Percentiles rank a stretch among this genome's conserved stretches.
Conservation (phyloP, 306 rosid genomes). For the Quercus engelmannii region DNA sequence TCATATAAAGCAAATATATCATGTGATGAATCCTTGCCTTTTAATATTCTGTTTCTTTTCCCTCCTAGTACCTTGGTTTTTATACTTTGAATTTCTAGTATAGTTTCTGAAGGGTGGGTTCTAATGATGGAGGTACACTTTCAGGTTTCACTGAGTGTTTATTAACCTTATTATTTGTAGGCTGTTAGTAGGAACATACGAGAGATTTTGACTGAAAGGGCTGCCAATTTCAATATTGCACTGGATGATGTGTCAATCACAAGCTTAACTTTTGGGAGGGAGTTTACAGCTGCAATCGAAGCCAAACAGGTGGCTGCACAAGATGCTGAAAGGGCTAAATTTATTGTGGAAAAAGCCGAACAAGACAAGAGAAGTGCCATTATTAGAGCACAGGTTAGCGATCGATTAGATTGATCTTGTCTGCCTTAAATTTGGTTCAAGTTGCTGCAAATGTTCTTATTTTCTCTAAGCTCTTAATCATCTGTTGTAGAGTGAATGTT, state of each 20-base stretch:
- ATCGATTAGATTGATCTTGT: neutral
- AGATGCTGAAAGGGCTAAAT: conserved; percentile 96
- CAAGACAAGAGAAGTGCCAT: conserved; percentile 88
- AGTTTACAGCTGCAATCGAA: conserved; percentile 88
- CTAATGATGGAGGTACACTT: neutral
- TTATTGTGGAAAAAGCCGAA: conserved; percentile 85
- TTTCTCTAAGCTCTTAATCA: neutral
- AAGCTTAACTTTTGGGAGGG: conserved; percentile 73
- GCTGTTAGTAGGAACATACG: conserved; percentile 86
- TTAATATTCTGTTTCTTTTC: neutral
- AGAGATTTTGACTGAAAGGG: conserved; percentile 73
- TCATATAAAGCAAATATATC: neutral
- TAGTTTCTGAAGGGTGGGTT: neutral
- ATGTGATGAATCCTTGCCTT: neutral
- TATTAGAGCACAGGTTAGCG: conserved; percentile 81
- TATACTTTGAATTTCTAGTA: neutral
- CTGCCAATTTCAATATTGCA: conserved; percentile 76
- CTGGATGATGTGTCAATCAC: conserved; percentile 92
- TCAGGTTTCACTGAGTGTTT: neutral
- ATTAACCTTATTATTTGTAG: conserved; percentile 33
- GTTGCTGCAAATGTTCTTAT: neutral
- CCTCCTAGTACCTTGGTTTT: neutral
- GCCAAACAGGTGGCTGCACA: conserved; percentile 97
- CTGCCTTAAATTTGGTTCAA: neutral
- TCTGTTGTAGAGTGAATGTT: neutral